Evolutionary conservation across 306 rosid genomes (phyloP).

Genomic region (Lupinus albus): DNA sequence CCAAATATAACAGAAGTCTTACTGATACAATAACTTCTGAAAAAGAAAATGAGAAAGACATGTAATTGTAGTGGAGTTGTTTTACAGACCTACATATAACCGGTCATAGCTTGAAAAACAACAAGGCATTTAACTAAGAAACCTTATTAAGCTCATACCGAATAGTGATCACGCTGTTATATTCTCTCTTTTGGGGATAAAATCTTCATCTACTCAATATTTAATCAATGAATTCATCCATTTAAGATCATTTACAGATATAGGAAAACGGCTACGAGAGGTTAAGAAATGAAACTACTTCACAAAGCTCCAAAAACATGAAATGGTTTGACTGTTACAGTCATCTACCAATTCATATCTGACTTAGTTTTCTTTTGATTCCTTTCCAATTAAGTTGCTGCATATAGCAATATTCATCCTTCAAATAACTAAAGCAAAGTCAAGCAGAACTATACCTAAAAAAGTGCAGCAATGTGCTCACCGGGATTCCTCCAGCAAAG

Average conservation of each 20-base stretch:
- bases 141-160: neutral
- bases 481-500: slow-evolving; percentile 99
- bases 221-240: slow-evolving; percentile 11
- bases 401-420: slow-evolving; percentile 16
- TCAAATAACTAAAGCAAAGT: slow-evolving; percentile 50
- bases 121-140: slow-evolving; percentile 12
- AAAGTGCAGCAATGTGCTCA: slow-evolving; percentile 94
- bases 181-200: slow-evolving; percentile 2
- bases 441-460: slow-evolving; percentile 81
- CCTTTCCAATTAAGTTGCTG: slow-evolving; percentile 2
- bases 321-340: slow-evolving; percentile 2
- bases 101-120: slow-evolving; percentile 15
- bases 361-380: neutral
- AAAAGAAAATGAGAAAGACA: neutral
- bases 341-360: neutral
- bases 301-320: slow-evolving; percentile 25
- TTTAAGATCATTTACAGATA: slow-evolving; percentile 3
- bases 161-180: neutral
- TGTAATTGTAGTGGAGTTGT: neutral
- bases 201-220: slow-evolving; percentile 6
- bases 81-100: slow-evolving; percentile 21
- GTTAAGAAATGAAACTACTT: neutral
- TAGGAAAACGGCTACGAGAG: neutral
- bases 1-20: neutral
- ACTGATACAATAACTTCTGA: neutral